Evolutionary conservation across 352 stramenopile species (phyloP).

Genomic region (Aphanomyces astaci): DNA sequence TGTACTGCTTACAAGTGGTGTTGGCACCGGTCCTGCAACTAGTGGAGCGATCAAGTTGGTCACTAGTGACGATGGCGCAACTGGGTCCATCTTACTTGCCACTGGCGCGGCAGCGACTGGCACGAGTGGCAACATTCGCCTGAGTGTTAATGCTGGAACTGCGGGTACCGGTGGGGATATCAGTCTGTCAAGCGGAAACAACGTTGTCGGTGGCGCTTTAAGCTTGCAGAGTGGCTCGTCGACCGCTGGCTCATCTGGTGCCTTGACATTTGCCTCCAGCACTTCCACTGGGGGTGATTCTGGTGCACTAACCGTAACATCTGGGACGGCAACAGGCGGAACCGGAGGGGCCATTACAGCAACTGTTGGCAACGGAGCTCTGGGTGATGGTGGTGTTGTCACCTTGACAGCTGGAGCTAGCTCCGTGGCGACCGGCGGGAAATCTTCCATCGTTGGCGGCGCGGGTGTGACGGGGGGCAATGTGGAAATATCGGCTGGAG

Average conservation of each 20-base stretch:
- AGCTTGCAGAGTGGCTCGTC: background rate
- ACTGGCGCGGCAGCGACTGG: constrained; percentile 26
- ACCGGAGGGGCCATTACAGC: constrained; percentile 16
- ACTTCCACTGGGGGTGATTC: constrained; percentile 18
- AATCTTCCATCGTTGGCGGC: constrained; percentile 20
- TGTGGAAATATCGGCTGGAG: constrained; percentile 42
- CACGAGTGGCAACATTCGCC: background rate
- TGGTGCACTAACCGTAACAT: constrained; percentile 9
- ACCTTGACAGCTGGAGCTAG: constrained; percentile 7
- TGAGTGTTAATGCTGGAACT: background rate
- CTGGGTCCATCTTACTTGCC: constrained; percentile 25
- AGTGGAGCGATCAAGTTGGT: constrained; percentile 28
- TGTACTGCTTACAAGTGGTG: constrained; percentile 28
- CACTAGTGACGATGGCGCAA: constrained; percentile 24
- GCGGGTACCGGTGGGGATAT: constrained; percentile 24
- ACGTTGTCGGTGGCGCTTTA: background rate
- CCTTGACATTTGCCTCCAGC: background rate
- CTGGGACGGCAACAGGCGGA: constrained; percentile 6
- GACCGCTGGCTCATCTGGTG: constrained; percentile 4
- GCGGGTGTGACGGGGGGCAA: constrained; percentile 3
- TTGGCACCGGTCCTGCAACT: constrained; percentile 20
- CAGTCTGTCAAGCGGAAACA: constrained; percentile 5
- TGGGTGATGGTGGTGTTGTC: background rate
- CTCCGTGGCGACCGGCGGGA: constrained; percentile 16
- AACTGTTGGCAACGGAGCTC: constrained; percentile 14